Base-by-base conservation (phyloP, 345 rosid genomes). In the Passiflora organensis region DNA sequence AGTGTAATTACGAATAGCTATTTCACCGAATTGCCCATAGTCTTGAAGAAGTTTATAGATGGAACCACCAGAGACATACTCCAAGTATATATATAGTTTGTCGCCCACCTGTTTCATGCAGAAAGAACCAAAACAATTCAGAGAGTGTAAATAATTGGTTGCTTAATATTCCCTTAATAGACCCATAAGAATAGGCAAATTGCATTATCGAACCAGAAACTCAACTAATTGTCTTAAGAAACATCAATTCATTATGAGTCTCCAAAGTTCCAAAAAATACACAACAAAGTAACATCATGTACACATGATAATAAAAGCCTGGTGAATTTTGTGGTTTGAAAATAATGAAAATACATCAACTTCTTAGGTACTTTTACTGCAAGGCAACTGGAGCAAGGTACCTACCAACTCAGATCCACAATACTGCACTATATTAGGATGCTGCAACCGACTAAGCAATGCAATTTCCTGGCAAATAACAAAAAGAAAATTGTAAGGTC, bases 31-130 rank as follows among this genome's bases (percentile, higher is more conserved):
- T 38, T 65, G 79, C 37, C 94, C 94, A 66, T 85, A 85, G 6
- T 85, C 94, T 72, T 79, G 89, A 49, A 85, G 94, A 59, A 85
- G 69, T 73, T 80, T 85, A 72, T 85, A 80, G 39, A 85, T 85
- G 48, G 94, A 85, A 24, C 94, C 94, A 57, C 85, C 94, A 59
- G 94, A 82, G 25, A 82, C 86, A 65, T 82, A 85, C 78, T 85
- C 89, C 55, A 85, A 72, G 75, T 80, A 85, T 62, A 85, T 85
- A 54, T 82, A 85, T 38, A 85, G 71, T 53, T 59, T 79, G 61
- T 85, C 85, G 23, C 66, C 89, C 47, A 80, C 82, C 89, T 85
- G 82, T 38, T 53, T 43, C 55, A 11, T 16, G n/a, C n/a, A 56
- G 20, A 51, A 45, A 8, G 32, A 17, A 43, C 28, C 18, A 43